phyloP scores from a whole-genome alignment of 805 yeast species.

The Blastobotrys muscicola region DNA sequence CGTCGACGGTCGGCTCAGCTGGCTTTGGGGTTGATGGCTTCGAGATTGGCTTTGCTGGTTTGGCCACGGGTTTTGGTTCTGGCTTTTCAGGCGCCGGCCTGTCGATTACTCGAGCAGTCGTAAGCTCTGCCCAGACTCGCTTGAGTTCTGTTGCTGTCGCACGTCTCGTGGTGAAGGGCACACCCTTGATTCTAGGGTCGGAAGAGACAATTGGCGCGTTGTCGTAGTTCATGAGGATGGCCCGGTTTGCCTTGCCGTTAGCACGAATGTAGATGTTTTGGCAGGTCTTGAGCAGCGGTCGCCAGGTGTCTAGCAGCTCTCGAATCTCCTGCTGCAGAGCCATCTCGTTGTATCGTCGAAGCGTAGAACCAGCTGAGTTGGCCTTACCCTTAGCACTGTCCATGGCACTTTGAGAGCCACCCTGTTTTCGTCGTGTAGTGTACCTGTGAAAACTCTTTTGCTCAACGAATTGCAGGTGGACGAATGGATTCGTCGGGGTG shows the following conservation, averaged over 20 bases:
- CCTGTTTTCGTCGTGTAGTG: constrained; percentile 94
- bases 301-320: constrained; percentile 60
- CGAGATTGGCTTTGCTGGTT: constrained; percentile 15
- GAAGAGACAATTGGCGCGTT: constrained; percentile 40
- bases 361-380: constrained; percentile 85
- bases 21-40: constrained; percentile 15
- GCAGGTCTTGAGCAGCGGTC: constrained; percentile 43
- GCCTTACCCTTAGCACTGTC: constrained; percentile 94
- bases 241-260: constrained; percentile 58
- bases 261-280: constrained; percentile 71
- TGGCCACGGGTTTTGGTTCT: constrained; percentile 21
- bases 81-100: constrained; percentile 17
- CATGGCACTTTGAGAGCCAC: constrained; percentile 90
- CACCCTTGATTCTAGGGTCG: constrained; percentile 55
- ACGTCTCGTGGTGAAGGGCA: constrained; percentile 86
- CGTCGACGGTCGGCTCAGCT: constrained; percentile 27
- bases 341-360: constrained; percentile 84
- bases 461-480: constrained; percentile 36
- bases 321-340: constrained; percentile 73
- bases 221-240: constrained; percentile 51
- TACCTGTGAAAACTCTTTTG: constrained; percentile 90
- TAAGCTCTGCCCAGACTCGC: constrained; percentile 72
- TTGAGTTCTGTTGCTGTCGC: constrained; percentile 77
- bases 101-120: constrained; percentile 46
- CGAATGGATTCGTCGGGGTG: constrained; percentile 48